Evolutionary conservation across 257 asterid species (phyloP).

Genomic region (Ocimum tenuiflorum): DNA sequence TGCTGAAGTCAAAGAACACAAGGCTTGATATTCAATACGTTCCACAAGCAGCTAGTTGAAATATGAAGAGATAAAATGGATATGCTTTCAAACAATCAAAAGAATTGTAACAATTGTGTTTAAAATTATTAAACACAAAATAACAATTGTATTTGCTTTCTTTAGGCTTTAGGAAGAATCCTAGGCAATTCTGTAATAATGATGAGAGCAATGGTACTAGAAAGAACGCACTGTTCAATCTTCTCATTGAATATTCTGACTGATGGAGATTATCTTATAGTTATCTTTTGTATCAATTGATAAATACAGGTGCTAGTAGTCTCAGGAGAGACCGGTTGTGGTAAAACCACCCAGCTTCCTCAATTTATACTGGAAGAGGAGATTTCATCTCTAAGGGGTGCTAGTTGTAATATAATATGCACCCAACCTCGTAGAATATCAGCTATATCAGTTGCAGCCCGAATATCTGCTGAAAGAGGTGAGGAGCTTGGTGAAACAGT

Average conservation of each 20-base stretch:
- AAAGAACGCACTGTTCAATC: not conserved
- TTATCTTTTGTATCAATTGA: constrained; percentile 11
- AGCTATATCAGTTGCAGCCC: constrained; percentile 92
- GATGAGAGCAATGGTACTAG: no score
- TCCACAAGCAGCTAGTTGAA: no score
- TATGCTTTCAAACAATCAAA: no score
- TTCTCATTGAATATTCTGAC: not conserved
- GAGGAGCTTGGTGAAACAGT: constrained; percentile 86
- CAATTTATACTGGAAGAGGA: constrained; percentile 90
- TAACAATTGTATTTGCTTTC: no score
- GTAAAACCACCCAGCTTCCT: constrained; percentile 98
- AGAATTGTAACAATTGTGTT: no score
- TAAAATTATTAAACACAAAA: no score
- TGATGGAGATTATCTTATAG: not conserved
- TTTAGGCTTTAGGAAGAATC: no score
- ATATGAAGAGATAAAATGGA: no score
- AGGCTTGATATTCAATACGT: no score
- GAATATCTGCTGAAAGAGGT: constrained; percentile 88
- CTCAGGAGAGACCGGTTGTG: constrained; percentile 99
- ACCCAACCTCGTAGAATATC: constrained; percentile 98
- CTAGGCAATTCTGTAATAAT: no score
- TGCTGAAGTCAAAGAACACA: no score
- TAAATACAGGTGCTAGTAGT: constrained; percentile 74
- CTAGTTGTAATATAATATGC: constrained; percentile 78
- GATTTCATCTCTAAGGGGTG: constrained; percentile 71